phyloP scores from a whole-genome alignment of 2,329 filamentous ascomycete species.

The Elsinoe australis region DNA sequence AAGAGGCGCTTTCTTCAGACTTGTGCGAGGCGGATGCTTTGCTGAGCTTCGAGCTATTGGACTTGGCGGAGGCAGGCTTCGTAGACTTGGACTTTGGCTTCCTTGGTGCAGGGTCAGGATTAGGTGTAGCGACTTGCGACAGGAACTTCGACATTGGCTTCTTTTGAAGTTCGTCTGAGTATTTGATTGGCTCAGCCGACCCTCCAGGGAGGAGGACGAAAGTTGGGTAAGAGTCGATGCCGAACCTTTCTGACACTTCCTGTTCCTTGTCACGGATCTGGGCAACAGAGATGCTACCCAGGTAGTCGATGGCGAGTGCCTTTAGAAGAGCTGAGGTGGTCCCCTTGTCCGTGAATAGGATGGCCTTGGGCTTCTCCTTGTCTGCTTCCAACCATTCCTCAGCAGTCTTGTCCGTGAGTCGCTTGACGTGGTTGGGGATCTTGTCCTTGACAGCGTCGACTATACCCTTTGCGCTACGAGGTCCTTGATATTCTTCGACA shows the following conservation, averaged over 20 bases:
- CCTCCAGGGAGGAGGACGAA: constrained; percentile 71
- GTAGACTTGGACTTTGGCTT: constrained; percentile 36
- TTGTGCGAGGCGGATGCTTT: constrained; percentile 46
- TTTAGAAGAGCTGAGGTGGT: constrained; percentile 75
- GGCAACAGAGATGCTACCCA: constrained; percentile 68
- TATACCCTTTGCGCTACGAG: constrained; percentile 75
- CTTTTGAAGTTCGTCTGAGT: constrained; percentile 81
- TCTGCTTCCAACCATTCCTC: constrained; percentile 63
- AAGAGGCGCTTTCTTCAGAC: constrained; percentile 41
- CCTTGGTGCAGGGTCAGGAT: constrained; percentile 61
- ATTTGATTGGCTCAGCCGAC: constrained; percentile 60
- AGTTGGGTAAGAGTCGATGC: constrained; percentile 68
- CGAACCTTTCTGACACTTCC: constrained; percentile 63
- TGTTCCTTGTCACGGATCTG: constrained; percentile 79
- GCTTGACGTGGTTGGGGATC: constrained; percentile 86
- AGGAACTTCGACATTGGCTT: constrained; percentile 74
- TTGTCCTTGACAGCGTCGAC: constrained; percentile 75
- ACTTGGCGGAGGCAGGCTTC: constrained; percentile 40
- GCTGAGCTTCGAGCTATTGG: constrained; percentile 43
- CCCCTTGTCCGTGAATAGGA: constrained; percentile 91
- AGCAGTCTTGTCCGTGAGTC: constrained; percentile 69
- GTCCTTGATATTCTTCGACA: constrained; percentile 85
- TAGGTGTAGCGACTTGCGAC: constrained; percentile 67
- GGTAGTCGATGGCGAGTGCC: constrained; percentile 82
- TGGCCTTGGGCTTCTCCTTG: constrained; percentile 68